Evolutionary conservation across 2,329 filamentous ascomycete species (phyloP).

Genomic region (Apiospora aurea): DNA sequence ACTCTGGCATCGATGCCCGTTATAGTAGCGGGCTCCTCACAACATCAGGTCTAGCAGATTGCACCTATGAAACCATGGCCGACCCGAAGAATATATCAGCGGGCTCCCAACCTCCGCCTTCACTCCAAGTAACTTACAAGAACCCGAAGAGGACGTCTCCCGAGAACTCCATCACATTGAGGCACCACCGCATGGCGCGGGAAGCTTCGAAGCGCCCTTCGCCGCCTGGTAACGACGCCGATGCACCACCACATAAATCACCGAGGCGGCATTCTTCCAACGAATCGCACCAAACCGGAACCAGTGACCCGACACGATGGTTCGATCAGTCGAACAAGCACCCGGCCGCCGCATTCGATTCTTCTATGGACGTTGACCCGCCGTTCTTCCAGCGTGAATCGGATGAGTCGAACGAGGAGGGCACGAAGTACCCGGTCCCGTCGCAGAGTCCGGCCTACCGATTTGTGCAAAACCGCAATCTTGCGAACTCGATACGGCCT

Average conservation of each 20-base stretch:
- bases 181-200: conserved; percentile 53
- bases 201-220: conserved; percentile 45
- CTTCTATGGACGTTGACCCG: conserved; percentile 61
- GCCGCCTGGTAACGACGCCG: conserved; percentile 29
- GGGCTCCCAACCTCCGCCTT: conserved; percentile 1
- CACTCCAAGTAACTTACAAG: conserved; percentile 34
- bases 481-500: conserved; percentile 32
- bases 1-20: neutral
- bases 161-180: conserved; percentile 55
- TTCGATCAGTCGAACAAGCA: conserved; percentile 62
- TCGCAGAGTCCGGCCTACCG: conserved; percentile 38
- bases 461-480: conserved; percentile 31
- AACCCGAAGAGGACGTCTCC: conserved; percentile 50
- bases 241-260: conserved; percentile 30
- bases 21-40: neutral
- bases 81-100: conserved; percentile 5
- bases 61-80: neutral
- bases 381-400: conserved; percentile 63
- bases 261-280: conserved; percentile 53
- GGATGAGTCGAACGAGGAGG: conserved; percentile 59
- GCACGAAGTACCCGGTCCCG: conserved; percentile 30
- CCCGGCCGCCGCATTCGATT: conserved; percentile 50
- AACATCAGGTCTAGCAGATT: neutral
- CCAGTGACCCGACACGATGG: conserved; percentile 61
- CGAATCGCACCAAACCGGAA: conserved; percentile 56